These are phyloP conservation scores for Hypomontagnella monticulosa DNA, from an alignment of 495 filamentous ascomycete species.

Conservation along the genomic window DNA sequence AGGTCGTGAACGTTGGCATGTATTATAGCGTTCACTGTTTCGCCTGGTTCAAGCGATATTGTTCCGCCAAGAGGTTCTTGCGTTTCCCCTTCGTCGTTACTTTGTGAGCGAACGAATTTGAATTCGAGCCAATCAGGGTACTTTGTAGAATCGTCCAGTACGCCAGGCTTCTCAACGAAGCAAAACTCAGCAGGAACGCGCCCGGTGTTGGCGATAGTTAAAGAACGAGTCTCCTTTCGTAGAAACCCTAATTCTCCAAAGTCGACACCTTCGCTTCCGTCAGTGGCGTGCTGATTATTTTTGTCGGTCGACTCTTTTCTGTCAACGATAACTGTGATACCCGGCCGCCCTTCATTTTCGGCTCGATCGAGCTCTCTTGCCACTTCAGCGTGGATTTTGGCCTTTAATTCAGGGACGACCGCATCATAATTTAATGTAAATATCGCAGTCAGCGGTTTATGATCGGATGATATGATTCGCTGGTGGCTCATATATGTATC, in stretches of 20 bases:
- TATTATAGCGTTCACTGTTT: conserved; percentile 75
- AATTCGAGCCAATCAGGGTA: conserved; percentile 72
- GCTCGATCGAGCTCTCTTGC: conserved; percentile 86
- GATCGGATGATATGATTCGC: conserved; percentile 88
- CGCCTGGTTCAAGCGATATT: conserved; percentile 71
- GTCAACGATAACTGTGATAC: conserved; percentile 86
- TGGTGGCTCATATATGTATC: conserved; percentile 88
- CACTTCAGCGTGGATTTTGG: conserved; percentile 85
- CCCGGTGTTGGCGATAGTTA: conserved; percentile 94
- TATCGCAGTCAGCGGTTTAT: conserved; percentile 86
- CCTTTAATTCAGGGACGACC: conserved; percentile 82
- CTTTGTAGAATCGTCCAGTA: conserved; percentile 49
- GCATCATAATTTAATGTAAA: conserved; percentile 86
- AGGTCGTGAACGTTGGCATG: conserved; percentile 70
- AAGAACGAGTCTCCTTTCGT: conserved; percentile 65
- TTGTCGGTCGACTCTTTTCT: conserved; percentile 41
- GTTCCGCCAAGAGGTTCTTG: conserved; percentile 43
- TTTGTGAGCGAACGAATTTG: conserved; percentile 61
- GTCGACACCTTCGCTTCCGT: conserved; percentile 66
- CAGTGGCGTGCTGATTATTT: conserved; percentile 27
- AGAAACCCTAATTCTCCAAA: conserved; percentile 79
- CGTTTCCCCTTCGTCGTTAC: conserved; percentile 15
- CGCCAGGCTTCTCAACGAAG: conserved; percentile 75
- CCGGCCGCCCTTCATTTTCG: conserved; percentile 91
- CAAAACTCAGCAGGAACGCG: conserved; percentile 76